Base-by-base conservation (phyloP, 805 yeast species). In the Lachancea fermentati region DNA sequence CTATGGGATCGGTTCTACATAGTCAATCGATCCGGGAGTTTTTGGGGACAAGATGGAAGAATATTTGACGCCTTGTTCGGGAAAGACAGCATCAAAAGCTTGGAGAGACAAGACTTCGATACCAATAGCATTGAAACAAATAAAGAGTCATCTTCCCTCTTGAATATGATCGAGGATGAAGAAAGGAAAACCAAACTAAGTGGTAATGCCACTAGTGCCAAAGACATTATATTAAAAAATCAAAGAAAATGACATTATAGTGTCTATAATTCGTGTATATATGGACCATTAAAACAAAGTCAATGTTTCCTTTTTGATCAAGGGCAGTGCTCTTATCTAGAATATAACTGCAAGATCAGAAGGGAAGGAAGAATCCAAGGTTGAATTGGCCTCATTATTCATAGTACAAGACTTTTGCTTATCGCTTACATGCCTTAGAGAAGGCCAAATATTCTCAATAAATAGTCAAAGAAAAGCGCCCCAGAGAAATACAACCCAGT, bases 401-500 rank as follows among this genome's bases (percentile, higher is more conserved):
- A 34, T 25, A 5, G 32, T 28, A 24, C 31, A 25, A 28, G 36
- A 22, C 18, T n/a, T n/a, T n/a, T n/a, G n/a, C n/a, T n/a, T n/a
- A n/a, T n/a, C n/a, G n/a, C n/a, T n/a, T n/a, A n/a, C n/a, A n/a
- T 34, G 33, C 13, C 13, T 48, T 45, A 54, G 43, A 58, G 39
- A n/a, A 54, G 18, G 4, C 65, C 65, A 19, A 60, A 32, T 7
- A 52, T 36, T 47, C 68, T 67, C 44, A 80, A 59, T 19, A 80
- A 39, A 54, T 83, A 84, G 58, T 85, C 94, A 34, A 80, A 46
- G 33, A 80, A 57, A 50, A 85, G 72, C 6, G 91, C 93, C 29
- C 68, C 60, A 66, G 84, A 75, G 46, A 85, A 70, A 33, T 74
- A 73, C 55, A 79, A 70, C 0, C 93, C 94, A 2, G 95, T 85